phyloP scores from a whole-genome alignment of 352 stramenopile genomes.

The Phytopythium boreale region DNA sequence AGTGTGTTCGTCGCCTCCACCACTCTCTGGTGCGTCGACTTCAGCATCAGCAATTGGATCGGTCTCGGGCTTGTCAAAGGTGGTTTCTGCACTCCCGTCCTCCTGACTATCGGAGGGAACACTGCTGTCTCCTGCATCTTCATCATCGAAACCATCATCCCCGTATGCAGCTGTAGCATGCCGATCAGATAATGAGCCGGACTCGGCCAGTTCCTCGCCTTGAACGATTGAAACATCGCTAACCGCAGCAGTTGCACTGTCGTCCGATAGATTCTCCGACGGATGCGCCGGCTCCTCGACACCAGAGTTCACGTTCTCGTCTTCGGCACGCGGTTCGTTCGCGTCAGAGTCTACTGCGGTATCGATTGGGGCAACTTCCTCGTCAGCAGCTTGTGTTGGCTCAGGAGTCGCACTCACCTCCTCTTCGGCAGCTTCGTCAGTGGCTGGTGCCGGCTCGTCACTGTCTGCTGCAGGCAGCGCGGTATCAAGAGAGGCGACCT shows the following conservation, averaged over 20 bases:
- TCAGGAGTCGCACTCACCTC: not conserved
- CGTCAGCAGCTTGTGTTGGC: not conserved
- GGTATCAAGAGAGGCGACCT: not conserved
- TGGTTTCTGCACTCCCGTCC: not conserved
- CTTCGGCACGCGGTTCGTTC: not conserved
- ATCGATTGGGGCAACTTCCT: not conserved
- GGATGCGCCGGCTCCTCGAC: not conserved
- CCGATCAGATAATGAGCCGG: not conserved
- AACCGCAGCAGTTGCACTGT: not conserved
- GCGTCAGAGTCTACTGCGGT: not conserved
- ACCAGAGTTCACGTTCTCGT: not conserved
- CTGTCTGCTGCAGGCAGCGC: not conserved
- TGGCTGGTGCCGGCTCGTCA: not conserved
- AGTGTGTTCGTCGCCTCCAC: not conserved
- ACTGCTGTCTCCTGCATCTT: not conserved
- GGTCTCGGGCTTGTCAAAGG: not conserved
- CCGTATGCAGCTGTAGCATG: slow-evolving; percentile 13
- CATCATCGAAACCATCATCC: slow-evolving; percentile 24
- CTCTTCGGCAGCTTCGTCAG: not conserved
- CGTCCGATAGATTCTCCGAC: not conserved
- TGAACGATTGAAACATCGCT: not conserved
- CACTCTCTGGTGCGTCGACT: not conserved
- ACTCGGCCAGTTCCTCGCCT: not conserved
- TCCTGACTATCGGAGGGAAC: not conserved
- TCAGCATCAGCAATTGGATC: not conserved